Conservation (phyloP, 2,329 filamentous ascomycete species). For the Diaporthe caulivora region DNA sequence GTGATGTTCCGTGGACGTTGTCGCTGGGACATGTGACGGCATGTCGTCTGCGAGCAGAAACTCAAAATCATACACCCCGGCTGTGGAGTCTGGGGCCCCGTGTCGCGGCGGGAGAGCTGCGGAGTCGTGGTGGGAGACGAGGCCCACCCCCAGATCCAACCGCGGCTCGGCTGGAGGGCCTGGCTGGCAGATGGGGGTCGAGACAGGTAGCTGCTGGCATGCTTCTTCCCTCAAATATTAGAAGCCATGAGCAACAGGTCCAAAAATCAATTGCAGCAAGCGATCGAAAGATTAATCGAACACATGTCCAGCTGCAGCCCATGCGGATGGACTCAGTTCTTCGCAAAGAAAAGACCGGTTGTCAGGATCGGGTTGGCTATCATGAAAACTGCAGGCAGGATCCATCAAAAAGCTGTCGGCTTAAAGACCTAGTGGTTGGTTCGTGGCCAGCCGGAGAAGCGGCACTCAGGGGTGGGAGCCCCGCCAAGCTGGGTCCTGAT, state of each 20-base stretch:
- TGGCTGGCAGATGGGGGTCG: background rate
- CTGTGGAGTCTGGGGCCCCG: constrained; percentile 31
- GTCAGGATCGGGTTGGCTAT: background rate
- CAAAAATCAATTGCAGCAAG: too few relatives aligned
- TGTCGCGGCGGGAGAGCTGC: constrained; percentile 3
- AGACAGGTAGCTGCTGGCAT: background rate
- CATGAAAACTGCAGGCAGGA: background rate
- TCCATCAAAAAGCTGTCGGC: background rate
- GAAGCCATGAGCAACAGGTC: too few relatives aligned
- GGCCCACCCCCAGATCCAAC: constrained; percentile 16
- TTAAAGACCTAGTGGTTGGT: background rate
- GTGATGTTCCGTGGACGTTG: background rate
- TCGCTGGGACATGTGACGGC: background rate
- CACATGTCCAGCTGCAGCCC: background rate
- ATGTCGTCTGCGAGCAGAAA: background rate
- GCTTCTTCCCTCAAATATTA: too few relatives aligned
- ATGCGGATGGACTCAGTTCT: background rate
- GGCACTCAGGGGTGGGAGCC: constrained; percentile 1
- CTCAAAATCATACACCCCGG: background rate
- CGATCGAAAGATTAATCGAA: too few relatives aligned
- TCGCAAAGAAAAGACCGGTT: background rate
- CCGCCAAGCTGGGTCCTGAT: constrained; percentile 6
- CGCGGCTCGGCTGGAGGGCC: background rate
- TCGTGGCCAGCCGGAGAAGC: background rate
- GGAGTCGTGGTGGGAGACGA: constrained; percentile 6